Evolutionary conservation across 2,329 filamentous ascomycete genomes (phyloP).

Genomic region (Fusarium armeniacum): DNA sequence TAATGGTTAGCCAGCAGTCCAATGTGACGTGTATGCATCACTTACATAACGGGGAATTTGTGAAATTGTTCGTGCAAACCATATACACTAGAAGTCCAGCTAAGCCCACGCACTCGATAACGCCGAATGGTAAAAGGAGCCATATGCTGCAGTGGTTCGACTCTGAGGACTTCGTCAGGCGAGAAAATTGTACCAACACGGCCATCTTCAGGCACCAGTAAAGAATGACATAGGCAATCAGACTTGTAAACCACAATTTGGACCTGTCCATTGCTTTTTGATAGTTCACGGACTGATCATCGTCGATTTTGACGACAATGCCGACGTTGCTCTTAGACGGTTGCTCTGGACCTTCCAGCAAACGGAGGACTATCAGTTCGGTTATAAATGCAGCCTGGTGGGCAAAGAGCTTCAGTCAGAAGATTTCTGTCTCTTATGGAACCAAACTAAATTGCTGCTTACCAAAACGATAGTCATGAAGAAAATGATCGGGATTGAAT

Average conservation of each 20-base stretch:
- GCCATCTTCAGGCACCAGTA: not conserved
- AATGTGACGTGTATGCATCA: not conserved
- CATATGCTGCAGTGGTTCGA: not conserved
- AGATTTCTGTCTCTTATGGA: slow-evolving; percentile 59
- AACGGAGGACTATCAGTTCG: slow-evolving; percentile 61
- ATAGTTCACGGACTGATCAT: not conserved
- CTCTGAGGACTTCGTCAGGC: not conserved
- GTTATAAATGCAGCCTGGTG: slow-evolving; percentile 63
- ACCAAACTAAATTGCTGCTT: slow-evolving; percentile 50
- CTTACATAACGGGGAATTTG: not conserved
- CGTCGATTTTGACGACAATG: slow-evolving; percentile 61
- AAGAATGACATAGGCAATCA: slow-evolving; percentile 64
- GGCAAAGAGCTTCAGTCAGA: not conserved
- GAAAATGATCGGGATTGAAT: slow-evolving; percentile 47
- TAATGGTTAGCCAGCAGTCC: not conserved
- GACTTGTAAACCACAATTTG: slow-evolving; percentile 63
- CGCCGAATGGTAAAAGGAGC: not conserved
- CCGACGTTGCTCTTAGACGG: slow-evolving; percentile 65
- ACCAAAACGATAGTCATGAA: slow-evolving; percentile 56
- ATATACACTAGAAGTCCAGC: not conserved
- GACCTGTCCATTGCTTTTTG: not conserved
- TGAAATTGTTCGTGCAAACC: not conserved
- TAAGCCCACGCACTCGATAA: not conserved
- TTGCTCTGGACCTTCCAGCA: slow-evolving; percentile 59
- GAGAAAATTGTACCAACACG: not conserved